Percentiles rank a stretch among this genome's conserved stretches.
Evolutionary conservation across 108 stramenopile genomes (phyloP).

Genomic region (Craspedostauros australis): DNA sequence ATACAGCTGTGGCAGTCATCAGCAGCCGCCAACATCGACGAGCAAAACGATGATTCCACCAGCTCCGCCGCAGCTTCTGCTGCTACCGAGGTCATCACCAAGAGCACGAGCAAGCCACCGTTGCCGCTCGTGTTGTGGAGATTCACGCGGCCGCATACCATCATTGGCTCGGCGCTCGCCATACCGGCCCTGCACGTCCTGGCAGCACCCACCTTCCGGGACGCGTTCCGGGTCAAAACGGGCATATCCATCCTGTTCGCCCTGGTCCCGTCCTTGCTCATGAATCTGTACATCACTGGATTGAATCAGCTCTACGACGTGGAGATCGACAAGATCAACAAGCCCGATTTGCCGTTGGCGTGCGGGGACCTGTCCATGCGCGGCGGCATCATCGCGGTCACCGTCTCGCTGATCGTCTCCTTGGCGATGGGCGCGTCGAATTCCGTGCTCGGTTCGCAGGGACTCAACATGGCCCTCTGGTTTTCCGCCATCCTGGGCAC

Average conservation of each 20-base stretch:
- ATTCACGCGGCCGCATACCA: slow-evolving; percentile 93
- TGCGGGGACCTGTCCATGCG: slow-evolving; percentile 59
- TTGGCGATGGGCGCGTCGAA: slow-evolving; percentile 53
- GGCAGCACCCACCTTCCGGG: slow-evolving; percentile 63
- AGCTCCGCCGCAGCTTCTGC: not conserved
- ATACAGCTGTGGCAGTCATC: too few species aligned
- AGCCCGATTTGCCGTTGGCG: slow-evolving; percentile 89
- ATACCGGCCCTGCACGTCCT: slow-evolving; percentile 88
- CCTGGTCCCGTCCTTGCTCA: slow-evolving; percentile 84
- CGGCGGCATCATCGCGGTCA: slow-evolving; percentile 49
- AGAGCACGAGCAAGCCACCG: slow-evolving; percentile 12
- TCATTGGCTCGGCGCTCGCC: slow-evolving; percentile 91
- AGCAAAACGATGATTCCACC: too few species aligned
- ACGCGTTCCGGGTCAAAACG: slow-evolving; percentile 36
- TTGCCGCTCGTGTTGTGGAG: slow-evolving; percentile 80
- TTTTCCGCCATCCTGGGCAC: slow-evolving; percentile 86
- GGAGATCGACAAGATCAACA: slow-evolving; percentile 95
- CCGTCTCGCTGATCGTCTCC: slow-evolving; percentile 48
- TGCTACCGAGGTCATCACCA: not conserved
- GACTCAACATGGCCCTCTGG: slow-evolving; percentile 75
- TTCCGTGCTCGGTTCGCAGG: slow-evolving; percentile 47
- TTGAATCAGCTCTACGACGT: slow-evolving; percentile 97
- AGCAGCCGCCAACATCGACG: too few species aligned
- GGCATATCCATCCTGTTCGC: slow-evolving; percentile 59
- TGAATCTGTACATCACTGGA: slow-evolving; percentile 96